Evolutionary conservation across 345 rosid genomes (phyloP).

Genomic region (Eucalyptus regnans): DNA sequence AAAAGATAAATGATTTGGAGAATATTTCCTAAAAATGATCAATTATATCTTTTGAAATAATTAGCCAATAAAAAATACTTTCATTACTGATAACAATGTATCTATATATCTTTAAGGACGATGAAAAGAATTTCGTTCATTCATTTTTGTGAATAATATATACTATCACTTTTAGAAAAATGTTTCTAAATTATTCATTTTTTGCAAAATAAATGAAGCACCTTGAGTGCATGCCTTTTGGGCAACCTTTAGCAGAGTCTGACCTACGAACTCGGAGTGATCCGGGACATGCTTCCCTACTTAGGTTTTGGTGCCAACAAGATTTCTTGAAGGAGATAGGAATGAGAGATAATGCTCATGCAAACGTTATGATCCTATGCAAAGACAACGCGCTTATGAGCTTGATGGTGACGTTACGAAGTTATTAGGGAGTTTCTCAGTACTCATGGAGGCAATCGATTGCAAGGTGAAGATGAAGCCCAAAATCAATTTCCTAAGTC

Average conservation of each 20-base stretch:
- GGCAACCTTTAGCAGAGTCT: no score
- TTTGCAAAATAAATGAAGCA: no score
- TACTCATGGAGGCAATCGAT: neutral
- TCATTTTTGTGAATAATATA: no score
- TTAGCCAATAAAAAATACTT: no score
- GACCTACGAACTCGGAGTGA: no score
- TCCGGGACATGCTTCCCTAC: no score
- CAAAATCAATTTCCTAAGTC: neutral
- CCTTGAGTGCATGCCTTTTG: no score
- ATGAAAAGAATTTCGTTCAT: no score
- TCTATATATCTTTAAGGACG: neutral
- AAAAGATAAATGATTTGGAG: no score
- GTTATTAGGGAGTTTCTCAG: neutral
- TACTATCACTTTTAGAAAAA: neutral
- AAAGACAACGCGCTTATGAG: neutral
- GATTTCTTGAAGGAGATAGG: neutral
- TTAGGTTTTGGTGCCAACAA: neutral
- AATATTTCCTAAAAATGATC: neutral
- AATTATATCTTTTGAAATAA: no score
- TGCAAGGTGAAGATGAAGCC: neutral
- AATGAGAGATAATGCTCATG: neutral
- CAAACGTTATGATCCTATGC: neutral
- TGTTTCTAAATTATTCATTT: no score
- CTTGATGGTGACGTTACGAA: neutral
- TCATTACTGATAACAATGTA: fast-evolving